Evolutionary conservation across 2,329 filamentous ascomycete genomes (phyloP).

Genomic region (Xylariaceae sp.): DNA sequence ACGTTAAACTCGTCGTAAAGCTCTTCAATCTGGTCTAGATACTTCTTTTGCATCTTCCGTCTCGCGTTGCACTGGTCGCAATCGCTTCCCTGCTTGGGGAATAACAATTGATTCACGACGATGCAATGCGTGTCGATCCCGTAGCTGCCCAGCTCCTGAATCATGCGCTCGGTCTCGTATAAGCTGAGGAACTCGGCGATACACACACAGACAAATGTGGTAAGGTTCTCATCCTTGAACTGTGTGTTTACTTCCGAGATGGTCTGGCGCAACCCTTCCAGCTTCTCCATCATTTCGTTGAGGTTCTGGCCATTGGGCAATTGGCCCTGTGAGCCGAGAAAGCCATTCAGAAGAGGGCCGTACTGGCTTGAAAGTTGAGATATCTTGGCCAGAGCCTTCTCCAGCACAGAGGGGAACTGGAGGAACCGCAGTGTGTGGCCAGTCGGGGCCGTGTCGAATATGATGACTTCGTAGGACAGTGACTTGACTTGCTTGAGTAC

Average conservation of each 20-base stretch:
- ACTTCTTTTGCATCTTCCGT: slow-evolving; percentile 99
- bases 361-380: slow-evolving; percentile 92
- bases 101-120: slow-evolving; percentile 96
- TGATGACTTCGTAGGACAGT: slow-evolving; percentile 96
- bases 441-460: slow-evolving; percentile 97
- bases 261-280: slow-evolving; percentile 87
- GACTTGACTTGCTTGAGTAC: slow-evolving; percentile 99
- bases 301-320: slow-evolving; percentile 92
- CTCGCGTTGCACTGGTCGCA: slow-evolving; percentile 96
- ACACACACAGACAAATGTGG: slow-evolving; percentile 96
- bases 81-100: slow-evolving; percentile 76
- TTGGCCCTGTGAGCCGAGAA: slow-evolving; percentile 71
- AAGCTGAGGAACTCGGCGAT: slow-evolving; percentile 95
- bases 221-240: slow-evolving; percentile 94
- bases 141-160: slow-evolving; percentile 92
- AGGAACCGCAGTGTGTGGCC: slow-evolving; percentile 98
- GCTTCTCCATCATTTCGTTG: slow-evolving; percentile 87
- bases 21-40: slow-evolving; percentile 97
- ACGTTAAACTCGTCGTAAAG: slow-evolving; percentile 99
- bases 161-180: slow-evolving; percentile 99
- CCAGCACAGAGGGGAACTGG: slow-evolving; percentile 95
- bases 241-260: slow-evolving; percentile 95
- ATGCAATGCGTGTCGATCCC: slow-evolving; percentile 95
- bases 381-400: slow-evolving; percentile 97
- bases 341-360: slow-evolving; percentile 89